phyloP scores from a whole-genome alignment of 2,329 filamentous ascomycete species.

The Fusarium chaquense region DNA sequence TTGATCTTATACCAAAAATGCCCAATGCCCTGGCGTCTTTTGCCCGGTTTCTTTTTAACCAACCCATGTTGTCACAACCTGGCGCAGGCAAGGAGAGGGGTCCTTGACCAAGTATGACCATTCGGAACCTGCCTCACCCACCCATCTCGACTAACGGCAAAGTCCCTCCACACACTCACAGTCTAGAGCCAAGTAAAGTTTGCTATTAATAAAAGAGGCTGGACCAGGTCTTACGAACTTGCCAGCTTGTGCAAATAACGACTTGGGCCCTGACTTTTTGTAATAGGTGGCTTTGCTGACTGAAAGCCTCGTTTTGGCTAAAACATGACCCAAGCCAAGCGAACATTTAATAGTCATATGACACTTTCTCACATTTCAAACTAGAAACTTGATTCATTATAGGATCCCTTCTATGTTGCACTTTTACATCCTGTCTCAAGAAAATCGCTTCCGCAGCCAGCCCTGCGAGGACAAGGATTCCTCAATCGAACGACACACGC shows the following conservation, averaged over 20 bases:
- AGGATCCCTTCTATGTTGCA: constrained; percentile 41
- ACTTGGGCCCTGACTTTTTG: constrained; percentile 16
- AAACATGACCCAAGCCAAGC: constrained; percentile 23
- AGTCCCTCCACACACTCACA: constrained; percentile 28
- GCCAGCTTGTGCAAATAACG: constrained; percentile 8
- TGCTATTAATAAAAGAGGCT: constrained; percentile 24
- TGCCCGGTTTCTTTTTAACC: constrained; percentile 47
- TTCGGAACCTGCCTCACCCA: constrained; percentile 35
- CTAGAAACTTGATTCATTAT: constrained; percentile 21
- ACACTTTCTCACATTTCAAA: constrained; percentile 5
- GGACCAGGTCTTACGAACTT: constrained; percentile 9
- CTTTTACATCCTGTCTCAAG: constrained; percentile 42
- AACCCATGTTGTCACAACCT: constrained; percentile 42
- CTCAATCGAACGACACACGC: constrained; percentile 17
- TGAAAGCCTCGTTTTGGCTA: constrained; percentile 21
- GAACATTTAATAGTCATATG: constrained; percentile 9
- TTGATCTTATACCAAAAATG: constrained; percentile 43
- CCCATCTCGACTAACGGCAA: constrained; percentile 30
- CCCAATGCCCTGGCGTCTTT: constrained; percentile 39
- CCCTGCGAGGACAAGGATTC: constrained; percentile 20
- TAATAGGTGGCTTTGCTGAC: constrained; percentile 34
- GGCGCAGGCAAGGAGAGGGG: constrained; percentile 41
- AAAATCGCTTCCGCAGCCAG: constrained; percentile 25
- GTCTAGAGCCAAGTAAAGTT: constrained; percentile 8
- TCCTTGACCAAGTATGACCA: constrained; percentile 38